Base-by-base conservation (phyloP, 192 early-diverging fungal species). In the Linnemannia hyalina region DNA sequence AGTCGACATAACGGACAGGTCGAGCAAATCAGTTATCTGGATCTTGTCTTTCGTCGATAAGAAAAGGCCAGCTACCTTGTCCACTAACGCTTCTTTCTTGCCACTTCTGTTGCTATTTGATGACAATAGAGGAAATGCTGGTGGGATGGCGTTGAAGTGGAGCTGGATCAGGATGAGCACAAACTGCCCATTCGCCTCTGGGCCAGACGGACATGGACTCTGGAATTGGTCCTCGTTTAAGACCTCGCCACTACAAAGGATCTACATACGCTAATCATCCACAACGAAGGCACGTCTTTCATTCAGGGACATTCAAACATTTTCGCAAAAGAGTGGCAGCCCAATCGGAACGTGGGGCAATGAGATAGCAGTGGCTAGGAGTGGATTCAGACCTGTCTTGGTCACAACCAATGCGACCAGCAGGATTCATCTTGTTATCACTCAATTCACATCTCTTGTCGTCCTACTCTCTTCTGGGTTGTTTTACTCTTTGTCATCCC, bases 201-300 rank as follows among this genome's bases (percentile, higher is more conserved):
- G 95, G 93, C 92, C 83, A 91, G 95, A 80, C 89, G 95, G 70
- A 95, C 93, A 73, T 96, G 95, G 95, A 95, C 95, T 35, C 81
- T 96, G 70, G 95, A 96, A 85, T 90, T 95, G 81, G 94, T 93
- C 49, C 88, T 95, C 65, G 91, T 92, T 47, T 92, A 89, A 89
- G 70, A 44, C 22, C 29, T 8, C 22, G 47, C 16, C 13, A 44
- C 57, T 41, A 16, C 23, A 70, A 54, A 9, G 60, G 26, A 63
- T 13, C 60, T 63, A 26, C 60, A 63, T 63, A 9, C 57, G 5
- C 6, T n/a, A 2, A 0, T 32, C 7, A 63, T 29, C 26, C 60
- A 29, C 29, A 63, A 63, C 11, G 26, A 32, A 26, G 11, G 10
- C 29, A 11, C 29, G 2, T 26, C 60, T 3, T 9, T 13, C 26